Percentiles rank a stretch among this genome's conserved stretches.
Evolutionary conservation across 352 stramenopile species (phyloP).

Genomic region (Phytophthora lateralis): DNA sequence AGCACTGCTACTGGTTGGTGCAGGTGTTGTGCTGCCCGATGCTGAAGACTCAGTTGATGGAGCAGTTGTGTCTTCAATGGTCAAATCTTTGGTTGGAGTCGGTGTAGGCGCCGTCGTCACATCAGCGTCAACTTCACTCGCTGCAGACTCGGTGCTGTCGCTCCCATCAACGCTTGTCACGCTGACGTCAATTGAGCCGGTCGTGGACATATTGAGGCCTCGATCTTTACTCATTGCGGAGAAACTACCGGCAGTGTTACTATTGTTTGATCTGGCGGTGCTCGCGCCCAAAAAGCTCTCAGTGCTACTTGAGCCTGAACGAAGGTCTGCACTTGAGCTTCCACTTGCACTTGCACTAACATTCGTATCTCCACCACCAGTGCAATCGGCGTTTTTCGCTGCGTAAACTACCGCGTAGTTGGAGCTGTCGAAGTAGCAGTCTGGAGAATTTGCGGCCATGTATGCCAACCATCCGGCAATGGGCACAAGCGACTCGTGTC

Average conservation of each 20-base stretch:
- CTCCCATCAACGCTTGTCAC: conserved; percentile 9
- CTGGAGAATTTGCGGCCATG: conserved; percentile 52
- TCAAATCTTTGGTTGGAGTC: conserved; percentile 22
- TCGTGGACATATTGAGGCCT: conserved; percentile 14
- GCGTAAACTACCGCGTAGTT: conserved; percentile 59
- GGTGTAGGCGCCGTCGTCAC: conserved; percentile 7
- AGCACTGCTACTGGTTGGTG: conserved; percentile 16
- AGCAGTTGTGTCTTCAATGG: conserved; percentile 7
- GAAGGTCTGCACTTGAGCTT: conserved; percentile 5
- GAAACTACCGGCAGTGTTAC: conserved; percentile 11
- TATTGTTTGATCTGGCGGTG: conserved; percentile 8
- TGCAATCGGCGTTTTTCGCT: conserved; percentile 56
- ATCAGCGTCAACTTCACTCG: conserved; percentile 5
- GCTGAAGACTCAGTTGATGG: conserved; percentile 17
- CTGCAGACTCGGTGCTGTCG: conserved; percentile 1
- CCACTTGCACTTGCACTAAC: conserved; percentile 8
- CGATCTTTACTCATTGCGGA: conserved; percentile 16
- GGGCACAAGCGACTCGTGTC: conserved; percentile 60
- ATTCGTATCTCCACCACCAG: conserved; percentile 14
- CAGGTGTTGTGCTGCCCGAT: conserved; percentile 6
- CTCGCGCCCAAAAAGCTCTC: neutral
- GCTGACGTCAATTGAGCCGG: conserved; percentile 1
- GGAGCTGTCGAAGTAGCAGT: conserved; percentile 70
- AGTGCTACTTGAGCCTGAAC: conserved; percentile 14
- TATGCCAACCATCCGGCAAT: conserved; percentile 63